Evolutionary conservation across 495 filamentous ascomycete genomes (phyloP), one percentile per base, ranked within the genome.

Genomic region (Lophium mytilinum): DNA sequence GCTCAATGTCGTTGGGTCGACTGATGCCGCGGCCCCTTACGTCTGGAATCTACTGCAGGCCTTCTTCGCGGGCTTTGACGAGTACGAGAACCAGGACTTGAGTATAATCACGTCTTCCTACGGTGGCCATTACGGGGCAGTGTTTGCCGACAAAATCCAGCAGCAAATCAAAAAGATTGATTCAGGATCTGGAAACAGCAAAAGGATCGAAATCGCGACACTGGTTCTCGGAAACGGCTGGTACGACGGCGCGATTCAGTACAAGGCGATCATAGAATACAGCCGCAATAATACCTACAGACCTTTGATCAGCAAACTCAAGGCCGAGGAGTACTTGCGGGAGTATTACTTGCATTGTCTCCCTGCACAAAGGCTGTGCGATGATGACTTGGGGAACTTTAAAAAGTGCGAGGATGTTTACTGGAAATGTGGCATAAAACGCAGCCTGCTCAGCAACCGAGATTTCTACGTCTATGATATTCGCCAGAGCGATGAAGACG

Each of bases 181-280:
- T 17, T 51, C 57, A 9, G 76, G 76, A 2, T 59, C 60, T 6
- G 50, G 76, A 9, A 58, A 56, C 3, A 78, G 76, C 15, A 65
- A 80, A 37, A 72, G 74, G 11, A 73, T 84, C 57, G 66, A 75
- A 33, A 64, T 84, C 17, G 69, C 78, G 18, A 75, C 77, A 10
- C 72, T 84, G 0, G 78, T 77, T 14, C 73, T 84, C 60, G 80
- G 78, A 68, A 82, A 83, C 61, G 80, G 78, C 55, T 82, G 75
- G 76, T 72, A 75, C 55, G 78, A 81, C 52, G 55, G 74, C 9
- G 50, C 43, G 6, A 68, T 80, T n/a, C 78, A 82, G 62, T 68
- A 79, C 37, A 73, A 75, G 58, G 65, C 76, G 9, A 79, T 78
- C 59, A 65, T 81, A 39, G 71, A 79, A 47, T 84, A 66, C 63